Evolutionary conservation across 768 basidiomycete species (phyloP).

Genomic region (Lyophyllum atratum): DNA sequence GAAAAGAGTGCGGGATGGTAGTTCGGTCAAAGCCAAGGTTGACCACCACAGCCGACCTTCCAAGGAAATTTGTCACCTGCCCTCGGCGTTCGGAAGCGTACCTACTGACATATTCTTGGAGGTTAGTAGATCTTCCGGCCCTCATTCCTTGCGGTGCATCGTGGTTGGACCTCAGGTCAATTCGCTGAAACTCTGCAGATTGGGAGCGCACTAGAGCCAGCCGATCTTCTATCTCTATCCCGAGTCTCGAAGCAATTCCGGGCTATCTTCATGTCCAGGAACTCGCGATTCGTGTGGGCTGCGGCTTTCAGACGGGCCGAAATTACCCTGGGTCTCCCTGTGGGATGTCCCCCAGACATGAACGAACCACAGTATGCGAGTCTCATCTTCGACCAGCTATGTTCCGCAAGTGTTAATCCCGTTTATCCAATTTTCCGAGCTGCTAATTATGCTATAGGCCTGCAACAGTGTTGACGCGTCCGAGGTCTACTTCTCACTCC

Average conservation of each 20-base stretch:
- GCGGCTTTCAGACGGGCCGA: neutral
- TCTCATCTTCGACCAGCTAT: conserved; percentile 1
- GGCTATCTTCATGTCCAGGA: conserved; percentile 5
- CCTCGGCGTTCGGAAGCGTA: neutral
- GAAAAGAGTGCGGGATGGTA: neutral
- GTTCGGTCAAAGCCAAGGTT: neutral
- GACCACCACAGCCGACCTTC: neutral
- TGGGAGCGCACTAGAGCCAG: neutral
- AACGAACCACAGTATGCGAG: conserved; percentile 8
- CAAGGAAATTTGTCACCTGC: neutral
- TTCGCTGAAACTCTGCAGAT: neutral
- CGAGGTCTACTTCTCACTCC: conserved; percentile 1
- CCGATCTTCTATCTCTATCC: neutral
- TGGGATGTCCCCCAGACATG: conserved; percentile 1
- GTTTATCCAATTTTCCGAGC: neutral
- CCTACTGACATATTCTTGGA: neutral
- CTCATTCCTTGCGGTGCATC: neutral
- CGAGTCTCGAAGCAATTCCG: conserved; percentile 3
- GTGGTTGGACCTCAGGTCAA: neutral
- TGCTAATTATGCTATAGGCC: neutral
- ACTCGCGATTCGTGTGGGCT: conserved; percentile 4
- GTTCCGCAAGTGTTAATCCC: neutral
- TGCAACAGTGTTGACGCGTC: conserved; percentile 4
- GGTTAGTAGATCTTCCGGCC: neutral
- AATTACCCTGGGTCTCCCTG: neutral